Evolutionary conservation across 2,329 filamentous ascomycete genomes (phyloP), one percentile per base, ranked within the genome.

Genomic region (Aspergillus amoenus): DNA sequence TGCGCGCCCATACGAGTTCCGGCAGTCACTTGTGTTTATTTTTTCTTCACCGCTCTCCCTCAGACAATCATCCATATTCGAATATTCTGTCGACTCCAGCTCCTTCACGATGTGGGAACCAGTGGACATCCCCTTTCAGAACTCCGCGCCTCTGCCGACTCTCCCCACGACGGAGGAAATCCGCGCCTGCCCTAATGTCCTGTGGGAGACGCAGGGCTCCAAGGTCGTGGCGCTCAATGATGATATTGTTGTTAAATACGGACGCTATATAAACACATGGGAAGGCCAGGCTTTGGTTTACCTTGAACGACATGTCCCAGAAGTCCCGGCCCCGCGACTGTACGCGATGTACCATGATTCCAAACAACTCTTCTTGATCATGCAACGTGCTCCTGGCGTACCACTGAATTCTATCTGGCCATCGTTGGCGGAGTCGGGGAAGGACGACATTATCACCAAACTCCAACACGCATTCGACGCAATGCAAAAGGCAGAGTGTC

Each of bases 321-420:
- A 59, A 51, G 50, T 70, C 52, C 63, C 64, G 2, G 68, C 65
- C 22, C 69, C 68, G 53, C 65, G 68, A 59, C 61, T 72, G 24
- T 70, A 70, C 56, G 64, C 65, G 18, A 71, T 72, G 65, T 70
- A 67, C 46, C 30, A 65, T 42, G 64, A 68, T 43, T 52, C 52
- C 39, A 43, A 65, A 4, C 22, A 66, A 48, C 52, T 66, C 24
- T 68, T 68, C 55, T 37, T 69, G 17, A 43, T 70, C 49, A 70
- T 71, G 67, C 65, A 70, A 55, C 64, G 65, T 52, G 45, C 57
- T 44, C 65, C 64, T 13, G 56, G 68, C 5, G 64, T 62, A 41
- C 61, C 37, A 43, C 58, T 66, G 5, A n/a, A 63, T 45, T 42
- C 59, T 1, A 64, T 70, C 47, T 71, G 68, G 66, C 48, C 61